Conservation (phyloP, 139 green algal species). For the Picochlorum sp. region DNA sequence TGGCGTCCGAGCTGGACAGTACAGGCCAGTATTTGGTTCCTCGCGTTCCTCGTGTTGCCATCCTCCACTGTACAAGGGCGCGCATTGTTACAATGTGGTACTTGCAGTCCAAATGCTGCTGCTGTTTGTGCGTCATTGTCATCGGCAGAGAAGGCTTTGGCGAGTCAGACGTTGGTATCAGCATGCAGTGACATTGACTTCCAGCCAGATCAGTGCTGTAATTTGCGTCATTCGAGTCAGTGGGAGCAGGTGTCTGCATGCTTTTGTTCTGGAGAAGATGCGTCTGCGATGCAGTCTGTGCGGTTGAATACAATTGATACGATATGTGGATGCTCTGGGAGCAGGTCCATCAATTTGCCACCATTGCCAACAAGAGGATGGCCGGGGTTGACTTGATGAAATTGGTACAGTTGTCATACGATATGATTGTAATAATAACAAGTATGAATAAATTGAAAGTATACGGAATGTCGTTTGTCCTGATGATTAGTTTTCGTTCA, state of each 20-base stretch:
- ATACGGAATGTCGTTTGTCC: not conserved
- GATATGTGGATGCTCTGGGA: not conserved
- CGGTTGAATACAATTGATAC: not conserved
- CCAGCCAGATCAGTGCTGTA: not conserved
- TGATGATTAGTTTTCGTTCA: constrained; percentile 15
- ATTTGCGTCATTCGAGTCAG: not conserved
- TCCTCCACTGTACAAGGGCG: no score
- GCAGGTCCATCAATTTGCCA: not conserved
- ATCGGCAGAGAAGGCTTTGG: not conserved
- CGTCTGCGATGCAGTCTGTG: not conserved
- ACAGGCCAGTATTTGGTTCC: no score
- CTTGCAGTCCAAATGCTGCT: not conserved
- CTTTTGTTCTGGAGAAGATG: constrained; percentile 4
- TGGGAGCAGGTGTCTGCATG: constrained; percentile 7
- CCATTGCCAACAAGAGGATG: not conserved
- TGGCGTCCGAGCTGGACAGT: no score
- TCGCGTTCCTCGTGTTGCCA: no score
- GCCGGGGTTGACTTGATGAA: no score
- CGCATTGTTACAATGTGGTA: not conserved
- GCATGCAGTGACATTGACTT: not conserved
- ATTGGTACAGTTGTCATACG: no score
- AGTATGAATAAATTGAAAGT: not conserved
- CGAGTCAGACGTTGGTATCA: not conserved
- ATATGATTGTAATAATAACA: no score
- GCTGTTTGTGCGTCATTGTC: not conserved